These are phyloP conservation scores for Pseudogymnoascus sp. DNA, from an alignment of 2,329 filamentous ascomycete species.

Conservation along the genomic window DNA sequence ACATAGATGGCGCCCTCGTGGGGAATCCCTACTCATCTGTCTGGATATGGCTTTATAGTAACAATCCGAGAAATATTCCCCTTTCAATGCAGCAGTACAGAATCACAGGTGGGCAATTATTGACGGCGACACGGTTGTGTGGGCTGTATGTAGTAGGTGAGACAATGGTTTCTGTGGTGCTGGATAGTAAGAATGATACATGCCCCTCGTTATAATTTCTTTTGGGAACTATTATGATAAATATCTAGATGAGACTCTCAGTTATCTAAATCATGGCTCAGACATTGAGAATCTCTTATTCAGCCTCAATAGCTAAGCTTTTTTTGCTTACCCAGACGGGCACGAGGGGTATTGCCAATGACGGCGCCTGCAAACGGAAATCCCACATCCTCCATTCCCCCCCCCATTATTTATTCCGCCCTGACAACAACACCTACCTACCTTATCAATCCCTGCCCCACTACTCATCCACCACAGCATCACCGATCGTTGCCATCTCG, in stretches of 20 bases:
- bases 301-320: slow-evolving; percentile 8
- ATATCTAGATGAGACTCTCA: background rate
- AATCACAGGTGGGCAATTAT: background rate
- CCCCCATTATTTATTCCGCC: slow-evolving; percentile 2
- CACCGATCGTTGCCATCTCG: slow-evolving; percentile 7
- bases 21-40: background rate
- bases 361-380: background rate
- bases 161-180: background rate
- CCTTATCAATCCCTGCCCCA: slow-evolving; percentile 8
- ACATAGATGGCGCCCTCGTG: background rate
- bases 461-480: background rate
- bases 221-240: background rate
- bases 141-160: background rate
- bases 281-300: background rate
- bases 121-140: background rate
- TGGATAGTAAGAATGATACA: background rate
- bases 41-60: slow-evolving; percentile 3
- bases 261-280: background rate
- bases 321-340: slow-evolving; percentile 4
- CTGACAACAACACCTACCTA: background rate
- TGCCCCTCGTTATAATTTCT: background rate
- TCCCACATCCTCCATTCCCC: background rate
- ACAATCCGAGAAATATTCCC: background rate
- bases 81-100: background rate
- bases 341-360: slow-evolving; percentile 1